A percentile compares a stretch with the other conserved stretches of the same genome.
Conservation (phyloP, 208 protist genomes). For the Acanthamoeba quina region DNA sequence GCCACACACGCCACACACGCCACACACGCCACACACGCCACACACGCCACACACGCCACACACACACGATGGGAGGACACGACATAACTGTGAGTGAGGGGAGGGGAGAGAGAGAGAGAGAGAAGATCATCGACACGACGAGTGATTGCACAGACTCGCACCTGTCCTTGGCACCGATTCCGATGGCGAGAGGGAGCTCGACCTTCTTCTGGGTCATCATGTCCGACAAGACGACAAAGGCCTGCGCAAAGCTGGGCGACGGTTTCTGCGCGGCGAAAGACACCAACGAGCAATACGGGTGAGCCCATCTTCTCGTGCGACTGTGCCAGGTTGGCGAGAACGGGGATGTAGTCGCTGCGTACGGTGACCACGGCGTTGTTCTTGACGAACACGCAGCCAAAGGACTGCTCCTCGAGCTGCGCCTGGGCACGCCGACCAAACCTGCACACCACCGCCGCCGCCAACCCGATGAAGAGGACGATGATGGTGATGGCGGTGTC, state of each 20-base stretch:
- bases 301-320: neutral
- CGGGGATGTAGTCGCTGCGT: neutral
- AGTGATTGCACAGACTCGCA: neutral
- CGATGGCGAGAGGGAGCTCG: conserved; percentile 26
- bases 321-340: neutral
- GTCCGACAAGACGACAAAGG: conserved; percentile 29
- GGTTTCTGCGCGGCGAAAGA: conserved; percentile 34
- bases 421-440: neutral
- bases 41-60: too few relatives aligned
- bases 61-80: too few relatives aligned
- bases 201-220: conserved; percentile 48
- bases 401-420: conserved; percentile 28
- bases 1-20: too few relatives aligned
- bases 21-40: too few relatives aligned
- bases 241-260: neutral
- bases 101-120: neutral
- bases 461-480: too few relatives aligned
- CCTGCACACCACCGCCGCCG: neutral
- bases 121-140: too few relatives aligned
- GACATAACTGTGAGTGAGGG: neutral
- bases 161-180: conserved; percentile 29
- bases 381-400: conserved; percentile 57
- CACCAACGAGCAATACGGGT: too few relatives aligned
- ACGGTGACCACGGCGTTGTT: conserved; percentile 13
- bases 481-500: too few relatives aligned